Conservation (phyloP, 208 protist species). For the Leishmania turanica region DNA sequence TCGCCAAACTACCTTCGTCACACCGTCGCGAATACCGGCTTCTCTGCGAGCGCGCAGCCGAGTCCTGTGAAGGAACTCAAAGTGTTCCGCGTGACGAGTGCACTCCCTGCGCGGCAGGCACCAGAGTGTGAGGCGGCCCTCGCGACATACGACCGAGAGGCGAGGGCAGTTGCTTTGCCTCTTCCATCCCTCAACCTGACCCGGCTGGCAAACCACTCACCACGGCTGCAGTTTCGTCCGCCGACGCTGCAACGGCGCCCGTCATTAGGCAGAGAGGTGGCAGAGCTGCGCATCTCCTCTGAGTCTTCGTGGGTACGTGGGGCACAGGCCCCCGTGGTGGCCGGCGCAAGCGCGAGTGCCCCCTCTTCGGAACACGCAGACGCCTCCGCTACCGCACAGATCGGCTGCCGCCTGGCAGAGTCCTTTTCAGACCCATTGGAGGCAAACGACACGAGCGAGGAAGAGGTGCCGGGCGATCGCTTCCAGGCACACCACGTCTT, state of each 20-base stretch:
- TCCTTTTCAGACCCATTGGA: conserved; percentile 7
- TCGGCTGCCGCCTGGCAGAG: not conserved
- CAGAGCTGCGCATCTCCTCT: conserved; percentile 7
- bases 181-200: not conserved
- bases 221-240: not conserved
- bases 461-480: conserved; percentile 48
- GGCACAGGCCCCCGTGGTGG: not conserved
- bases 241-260: conserved; percentile 1
- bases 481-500: conserved; percentile 64
- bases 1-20: conserved; percentile 9
- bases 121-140: not conserved
- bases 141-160: not conserved
- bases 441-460: conserved; percentile 13
- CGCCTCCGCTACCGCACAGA: not conserved
- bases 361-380: not conserved
- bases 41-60: not conserved
- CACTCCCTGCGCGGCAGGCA: not conserved
- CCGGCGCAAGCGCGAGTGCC: not conserved
- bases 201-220: not conserved
- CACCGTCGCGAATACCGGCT: conserved; percentile 8
- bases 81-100: not conserved
- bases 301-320: conserved; percentile 8
- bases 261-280: not conserved
- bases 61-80: conserved; percentile 2
- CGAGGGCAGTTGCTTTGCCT: not conserved